A percentile compares a stretch with the other conserved stretches of the same genome.
These are phyloP conservation scores for Alternaria arborescens DNA, from an alignment of 2,329 filamentous ascomycete genomes.

Conservation along the genomic window DNA sequence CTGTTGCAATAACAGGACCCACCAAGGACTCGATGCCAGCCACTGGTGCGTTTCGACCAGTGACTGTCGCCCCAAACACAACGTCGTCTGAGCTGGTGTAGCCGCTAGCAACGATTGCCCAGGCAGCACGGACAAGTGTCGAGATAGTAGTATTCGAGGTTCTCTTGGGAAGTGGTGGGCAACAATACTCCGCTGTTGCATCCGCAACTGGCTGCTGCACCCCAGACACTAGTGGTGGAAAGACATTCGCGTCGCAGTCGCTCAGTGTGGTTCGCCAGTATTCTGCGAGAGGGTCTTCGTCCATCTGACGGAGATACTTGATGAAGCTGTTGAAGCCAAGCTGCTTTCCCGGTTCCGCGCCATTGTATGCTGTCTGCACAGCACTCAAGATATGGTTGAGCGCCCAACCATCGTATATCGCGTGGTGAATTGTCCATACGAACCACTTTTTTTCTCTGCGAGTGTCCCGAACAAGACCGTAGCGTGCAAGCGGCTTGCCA, in stretches of 20 bases:
- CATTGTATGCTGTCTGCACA: neutral
- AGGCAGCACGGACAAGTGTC: slow-evolving; percentile 17
- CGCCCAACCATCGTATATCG: slow-evolving; percentile 46
- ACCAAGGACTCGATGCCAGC: slow-evolving; percentile 34
- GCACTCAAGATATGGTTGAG: slow-evolving; percentile 10
- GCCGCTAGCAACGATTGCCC: neutral
- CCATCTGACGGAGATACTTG: too few relatives aligned
- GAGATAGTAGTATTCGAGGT: slow-evolving; percentile 7
- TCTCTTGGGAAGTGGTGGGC: too few relatives aligned
- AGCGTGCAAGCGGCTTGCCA: slow-evolving; percentile 21
- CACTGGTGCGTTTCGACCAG: neutral
- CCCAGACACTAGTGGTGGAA: too few relatives aligned
- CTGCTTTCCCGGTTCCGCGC: too few relatives aligned
- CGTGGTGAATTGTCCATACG: slow-evolving; percentile 50
- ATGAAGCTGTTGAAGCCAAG: too few relatives aligned
- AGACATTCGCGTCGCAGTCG: too few relatives aligned
- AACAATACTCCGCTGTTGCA: too few relatives aligned
- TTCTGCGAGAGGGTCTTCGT: too few relatives aligned
- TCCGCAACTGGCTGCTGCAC: too few relatives aligned
- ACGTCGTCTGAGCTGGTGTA: neutral
- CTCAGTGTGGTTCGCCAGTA: too few relatives aligned
- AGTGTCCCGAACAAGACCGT: slow-evolving; percentile 13
- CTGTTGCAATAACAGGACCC: slow-evolving; percentile 54
- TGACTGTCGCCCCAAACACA: neutral
- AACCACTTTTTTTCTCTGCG: slow-evolving; percentile 21